Conservation (phyloP, 331 rosid genomes). For the Quercus lobata region DNA sequence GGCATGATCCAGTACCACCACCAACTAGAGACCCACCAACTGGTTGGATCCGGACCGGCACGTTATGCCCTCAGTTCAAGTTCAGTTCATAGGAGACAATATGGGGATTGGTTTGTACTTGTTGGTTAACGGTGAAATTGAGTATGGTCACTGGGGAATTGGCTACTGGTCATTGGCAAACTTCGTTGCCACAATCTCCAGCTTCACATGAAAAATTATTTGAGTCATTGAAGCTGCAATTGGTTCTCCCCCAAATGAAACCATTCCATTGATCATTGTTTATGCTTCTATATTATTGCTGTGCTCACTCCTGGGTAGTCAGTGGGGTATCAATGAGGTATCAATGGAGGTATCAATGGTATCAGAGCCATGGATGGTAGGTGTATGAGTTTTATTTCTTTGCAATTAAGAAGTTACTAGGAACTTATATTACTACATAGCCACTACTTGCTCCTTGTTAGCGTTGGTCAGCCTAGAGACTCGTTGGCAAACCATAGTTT, state of each 20-base stretch:
- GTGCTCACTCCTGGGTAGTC: no score
- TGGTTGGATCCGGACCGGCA: constrained; percentile 20
- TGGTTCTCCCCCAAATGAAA: constrained; percentile 34
- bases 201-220: constrained; percentile 33
- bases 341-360: no score
- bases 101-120: no score
- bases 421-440: no score
- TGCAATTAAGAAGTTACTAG: no score
- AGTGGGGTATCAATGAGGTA: no score
- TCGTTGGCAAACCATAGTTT: no score
- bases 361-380: no score
- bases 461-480: no score
- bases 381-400: no score
- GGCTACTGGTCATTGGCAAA: neutral
- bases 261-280: constrained; percentile 30
- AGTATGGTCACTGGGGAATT: constrained; percentile 21
- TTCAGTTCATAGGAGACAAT: constrained; percentile 33
- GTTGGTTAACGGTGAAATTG: neutral
- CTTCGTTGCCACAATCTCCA: constrained; percentile 28
- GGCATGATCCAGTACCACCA: constrained; percentile 29
- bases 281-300: no score
- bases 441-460: no score
- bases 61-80: constrained; percentile 31
- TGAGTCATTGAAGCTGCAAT: constrained; percentile 18
- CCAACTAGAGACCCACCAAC: constrained; percentile 26